Conservation (phyloP, 2,329 filamentous ascomycete species). For the Diaporthe sp. region DNA sequence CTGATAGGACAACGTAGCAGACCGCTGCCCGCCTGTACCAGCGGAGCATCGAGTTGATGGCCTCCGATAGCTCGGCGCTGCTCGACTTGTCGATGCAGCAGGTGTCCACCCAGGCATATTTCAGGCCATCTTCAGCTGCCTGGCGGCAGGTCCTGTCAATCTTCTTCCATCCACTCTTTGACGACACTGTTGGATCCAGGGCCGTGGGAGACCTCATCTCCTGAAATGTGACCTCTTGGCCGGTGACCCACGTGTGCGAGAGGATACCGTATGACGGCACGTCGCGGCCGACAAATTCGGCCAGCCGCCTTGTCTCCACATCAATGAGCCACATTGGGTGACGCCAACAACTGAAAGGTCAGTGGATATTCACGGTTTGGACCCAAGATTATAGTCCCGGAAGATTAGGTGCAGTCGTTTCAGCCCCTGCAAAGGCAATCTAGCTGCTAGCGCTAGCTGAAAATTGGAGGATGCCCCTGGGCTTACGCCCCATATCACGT, state of each 20-base stretch:
- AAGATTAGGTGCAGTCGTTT: neutral
- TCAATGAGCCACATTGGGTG: constrained; percentile 32
- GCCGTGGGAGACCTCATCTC: neutral
- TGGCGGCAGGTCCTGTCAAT: constrained; percentile 18
- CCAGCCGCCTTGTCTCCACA: constrained; percentile 19
- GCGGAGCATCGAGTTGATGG: constrained; percentile 37
- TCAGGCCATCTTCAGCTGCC: constrained; percentile 4
- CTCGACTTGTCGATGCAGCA: constrained; percentile 39
- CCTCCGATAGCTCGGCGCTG: constrained; percentile 36
- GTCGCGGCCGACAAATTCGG: constrained; percentile 22
- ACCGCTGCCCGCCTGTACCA: constrained; percentile 31
- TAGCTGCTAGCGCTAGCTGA: neutral
- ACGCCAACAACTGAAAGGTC: neutral
- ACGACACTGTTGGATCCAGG: neutral
- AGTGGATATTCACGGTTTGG: neutral
- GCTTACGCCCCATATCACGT: neutral
- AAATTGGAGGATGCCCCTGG: neutral
- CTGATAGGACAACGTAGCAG: constrained; percentile 31
- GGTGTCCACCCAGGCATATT: constrained; percentile 36
- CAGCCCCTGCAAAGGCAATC: neutral
- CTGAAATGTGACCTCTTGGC: constrained; percentile 32
- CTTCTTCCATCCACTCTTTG: constrained; percentile 19
- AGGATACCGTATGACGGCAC: constrained; percentile 30
- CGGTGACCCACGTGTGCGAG: constrained; percentile 34
- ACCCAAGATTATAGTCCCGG: neutral